Evolutionary conservation across 2,329 filamentous ascomycete species (phyloP).

Genomic region (Cercospora nicotianae): DNA sequence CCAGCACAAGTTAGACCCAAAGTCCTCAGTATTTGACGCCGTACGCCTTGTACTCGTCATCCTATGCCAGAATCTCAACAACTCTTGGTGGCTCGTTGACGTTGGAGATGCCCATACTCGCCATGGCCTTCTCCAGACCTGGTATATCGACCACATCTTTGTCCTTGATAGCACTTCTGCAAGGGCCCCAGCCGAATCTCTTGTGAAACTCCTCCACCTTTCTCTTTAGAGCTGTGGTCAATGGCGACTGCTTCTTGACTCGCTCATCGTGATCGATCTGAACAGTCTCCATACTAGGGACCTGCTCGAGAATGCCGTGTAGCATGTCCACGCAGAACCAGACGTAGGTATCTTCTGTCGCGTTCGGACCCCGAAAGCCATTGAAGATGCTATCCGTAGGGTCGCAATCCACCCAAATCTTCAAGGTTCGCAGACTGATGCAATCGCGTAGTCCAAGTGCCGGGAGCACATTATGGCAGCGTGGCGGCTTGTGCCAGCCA

Average conservation of each 20-base stretch:
- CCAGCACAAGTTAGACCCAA: not conserved
- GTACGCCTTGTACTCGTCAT: not conserved
- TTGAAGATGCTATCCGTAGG: slow-evolving; percentile 64
- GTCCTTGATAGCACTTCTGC: slow-evolving; percentile 59
- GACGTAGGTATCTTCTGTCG: slow-evolving; percentile 68
- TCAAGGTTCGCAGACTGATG: slow-evolving; percentile 58
- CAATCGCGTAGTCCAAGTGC: slow-evolving; percentile 65
- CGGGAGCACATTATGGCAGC: slow-evolving; percentile 67
- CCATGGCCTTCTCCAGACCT: slow-evolving; percentile 21
- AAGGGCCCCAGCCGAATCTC: slow-evolving; percentile 65
- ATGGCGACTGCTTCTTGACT: slow-evolving; percentile 64
- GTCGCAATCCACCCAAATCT: slow-evolving; percentile 71
- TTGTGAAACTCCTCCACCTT: slow-evolving; percentile 53
- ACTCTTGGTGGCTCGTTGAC: slow-evolving; percentile 17
- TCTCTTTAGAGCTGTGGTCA: slow-evolving; percentile 63
- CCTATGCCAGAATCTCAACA: slow-evolving; percentile 22
- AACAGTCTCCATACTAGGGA: slow-evolving; percentile 59
- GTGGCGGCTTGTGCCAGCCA: slow-evolving; percentile 69
- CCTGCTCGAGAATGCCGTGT: slow-evolving; percentile 55
- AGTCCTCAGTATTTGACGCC: not conserved
- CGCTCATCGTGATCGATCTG: slow-evolving; percentile 70
- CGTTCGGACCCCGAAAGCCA: slow-evolving; percentile 58
- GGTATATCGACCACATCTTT: slow-evolving; percentile 16
- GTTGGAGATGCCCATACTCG: slow-evolving; percentile 19
- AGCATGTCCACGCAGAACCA: slow-evolving; percentile 62